A percentile compares a stretch with the other conserved stretches of the same genome.
phyloP scores from a whole-genome alignment of 371 early-diverging fungal genomes.

The Mucor velutinosus region DNA sequence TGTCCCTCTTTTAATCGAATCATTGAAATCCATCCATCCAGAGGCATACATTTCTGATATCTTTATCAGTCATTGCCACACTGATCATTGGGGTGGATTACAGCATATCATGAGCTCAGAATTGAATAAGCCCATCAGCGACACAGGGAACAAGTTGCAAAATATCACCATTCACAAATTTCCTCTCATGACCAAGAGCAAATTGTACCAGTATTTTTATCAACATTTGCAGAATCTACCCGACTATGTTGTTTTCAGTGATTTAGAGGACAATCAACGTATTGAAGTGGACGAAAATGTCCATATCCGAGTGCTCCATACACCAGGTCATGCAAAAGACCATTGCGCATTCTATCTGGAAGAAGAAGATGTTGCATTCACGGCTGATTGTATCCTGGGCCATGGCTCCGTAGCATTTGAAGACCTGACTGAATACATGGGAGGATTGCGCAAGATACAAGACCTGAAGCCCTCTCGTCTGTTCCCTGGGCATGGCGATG shows the following conservation, averaged over 20 bases:
- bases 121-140: not conserved
- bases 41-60: slow-evolving; percentile 61
- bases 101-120: slow-evolving; percentile 43
- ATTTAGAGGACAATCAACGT: slow-evolving; percentile 47
- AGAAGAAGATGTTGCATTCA: slow-evolving; percentile 66
- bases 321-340: slow-evolving; percentile 78
- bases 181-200: slow-evolving; percentile 9
- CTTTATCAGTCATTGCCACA: slow-evolving; percentile 81
- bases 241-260: slow-evolving; percentile 20
- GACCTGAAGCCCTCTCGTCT: slow-evolving; percentile 17
- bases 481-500: slow-evolving; percentile 66
- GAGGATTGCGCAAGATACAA: slow-evolving; percentile 55
- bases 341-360: slow-evolving; percentile 66
- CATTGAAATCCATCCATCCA: slow-evolving; percentile 38
- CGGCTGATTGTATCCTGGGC: slow-evolving; percentile 79
- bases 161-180: slow-evolving; percentile 35
- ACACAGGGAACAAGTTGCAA: slow-evolving; percentile 2
- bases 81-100: slow-evolving; percentile 82
- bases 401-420: slow-evolving; percentile 75
- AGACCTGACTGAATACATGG: slow-evolving; percentile 66
- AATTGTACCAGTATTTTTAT: not conserved
- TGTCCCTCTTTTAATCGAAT: slow-evolving; percentile 44
- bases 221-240: slow-evolving; percentile 31
- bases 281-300: slow-evolving; percentile 58
- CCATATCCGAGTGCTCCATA: slow-evolving; percentile 47